A percentile compares a stretch with the other conserved stretches of the same genome.
phyloP scores from a whole-genome alignment of 805 yeast species.

The Yarrowia sp. region DNA sequence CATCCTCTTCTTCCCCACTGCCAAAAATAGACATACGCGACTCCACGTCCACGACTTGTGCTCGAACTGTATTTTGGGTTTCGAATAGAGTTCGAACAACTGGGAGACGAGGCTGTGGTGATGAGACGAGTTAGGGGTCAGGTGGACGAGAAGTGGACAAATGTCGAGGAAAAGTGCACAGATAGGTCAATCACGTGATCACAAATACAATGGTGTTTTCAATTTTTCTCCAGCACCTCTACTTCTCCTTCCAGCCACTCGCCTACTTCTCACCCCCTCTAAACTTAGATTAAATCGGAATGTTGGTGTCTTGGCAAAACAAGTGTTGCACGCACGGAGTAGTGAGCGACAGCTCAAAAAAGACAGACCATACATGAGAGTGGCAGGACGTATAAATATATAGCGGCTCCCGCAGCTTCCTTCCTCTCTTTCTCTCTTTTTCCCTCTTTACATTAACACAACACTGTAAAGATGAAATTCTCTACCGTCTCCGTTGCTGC shows the following conservation, averaged over 20 bases:
- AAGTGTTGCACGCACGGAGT: slow-evolving; percentile 12
- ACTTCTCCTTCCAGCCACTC: not conserved
- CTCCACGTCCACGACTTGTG: slow-evolving; percentile 31
- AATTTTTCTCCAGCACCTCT: not conserved
- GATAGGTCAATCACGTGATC: not conserved
- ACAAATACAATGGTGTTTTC: too few relatives aligned
- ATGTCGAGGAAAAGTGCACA: not conserved
- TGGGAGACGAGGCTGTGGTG: slow-evolving; percentile 29
- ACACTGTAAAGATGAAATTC: slow-evolving; percentile 39
- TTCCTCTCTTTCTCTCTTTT: slow-evolving; percentile 47
- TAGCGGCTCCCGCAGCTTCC: not conserved
- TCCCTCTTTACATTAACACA: slow-evolving; percentile 1
- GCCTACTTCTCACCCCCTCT: slow-evolving; percentile 17
- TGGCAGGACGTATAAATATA: slow-evolving; percentile 21
- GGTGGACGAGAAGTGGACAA: too few relatives aligned
- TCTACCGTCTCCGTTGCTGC: slow-evolving; percentile 42
- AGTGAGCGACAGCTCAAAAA: too few relatives aligned
- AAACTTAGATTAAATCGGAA: slow-evolving; percentile 33
- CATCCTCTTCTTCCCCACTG: too few relatives aligned
- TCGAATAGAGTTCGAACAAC: not conserved
- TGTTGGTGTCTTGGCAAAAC: slow-evolving; percentile 39
- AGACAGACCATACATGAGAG: too few relatives aligned
- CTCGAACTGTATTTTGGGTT: slow-evolving; percentile 1
- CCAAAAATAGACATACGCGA: slow-evolving; percentile 22
- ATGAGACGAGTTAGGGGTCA: not conserved